These are phyloP conservation scores for Globisporangium takayamanum DNA, from an alignment of 352 stramenopile genomes.

Conservation along the genomic window DNA sequence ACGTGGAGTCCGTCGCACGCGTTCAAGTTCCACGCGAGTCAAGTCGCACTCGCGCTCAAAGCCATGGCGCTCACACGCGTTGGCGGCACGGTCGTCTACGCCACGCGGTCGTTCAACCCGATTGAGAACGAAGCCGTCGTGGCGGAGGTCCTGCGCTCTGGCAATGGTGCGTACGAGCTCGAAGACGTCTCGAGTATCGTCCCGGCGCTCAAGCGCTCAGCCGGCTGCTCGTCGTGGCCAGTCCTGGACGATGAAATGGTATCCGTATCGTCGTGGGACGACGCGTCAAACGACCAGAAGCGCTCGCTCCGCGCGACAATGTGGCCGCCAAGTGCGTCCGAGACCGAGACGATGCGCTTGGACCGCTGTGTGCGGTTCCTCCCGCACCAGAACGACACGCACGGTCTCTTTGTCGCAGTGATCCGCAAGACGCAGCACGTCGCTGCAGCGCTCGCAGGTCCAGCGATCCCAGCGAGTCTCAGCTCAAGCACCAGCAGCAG, in stretches of 20 bases:
- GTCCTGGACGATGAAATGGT: slow-evolving; percentile 47
- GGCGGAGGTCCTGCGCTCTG: slow-evolving; percentile 53
- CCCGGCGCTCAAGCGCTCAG: slow-evolving; percentile 29
- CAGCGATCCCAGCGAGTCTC: slow-evolving; percentile 17
- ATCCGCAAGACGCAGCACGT: slow-evolving; percentile 73
- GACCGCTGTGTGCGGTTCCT: slow-evolving; percentile 92
- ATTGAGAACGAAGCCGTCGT: slow-evolving; percentile 84
- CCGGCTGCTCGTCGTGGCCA: slow-evolving; percentile 44
- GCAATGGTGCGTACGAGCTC: slow-evolving; percentile 53
- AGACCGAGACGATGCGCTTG: slow-evolving; percentile 60
- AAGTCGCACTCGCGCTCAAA: slow-evolving; percentile 79
- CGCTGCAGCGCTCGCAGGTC: slow-evolving; percentile 20
- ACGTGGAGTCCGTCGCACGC: slow-evolving; percentile 55
- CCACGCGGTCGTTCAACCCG: slow-evolving; percentile 74
- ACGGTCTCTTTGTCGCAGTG: slow-evolving; percentile 97
- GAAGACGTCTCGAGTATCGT: slow-evolving; percentile 37
- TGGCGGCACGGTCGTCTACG: slow-evolving; percentile 61
- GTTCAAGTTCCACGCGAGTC: slow-evolving; percentile 45
- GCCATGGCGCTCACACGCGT: slow-evolving; percentile 40
- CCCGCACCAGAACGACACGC: slow-evolving; percentile 97
- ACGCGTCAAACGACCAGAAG: slow-evolving; percentile 39
- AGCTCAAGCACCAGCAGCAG: background rate
- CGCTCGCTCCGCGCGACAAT: slow-evolving; percentile 68
- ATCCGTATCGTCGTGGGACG: slow-evolving; percentile 42
- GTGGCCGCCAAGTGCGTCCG: slow-evolving; percentile 65